Base-by-base conservation (phyloP, 1,284 basidiomycete genomes). In the Stereum hirsutum region DNA sequence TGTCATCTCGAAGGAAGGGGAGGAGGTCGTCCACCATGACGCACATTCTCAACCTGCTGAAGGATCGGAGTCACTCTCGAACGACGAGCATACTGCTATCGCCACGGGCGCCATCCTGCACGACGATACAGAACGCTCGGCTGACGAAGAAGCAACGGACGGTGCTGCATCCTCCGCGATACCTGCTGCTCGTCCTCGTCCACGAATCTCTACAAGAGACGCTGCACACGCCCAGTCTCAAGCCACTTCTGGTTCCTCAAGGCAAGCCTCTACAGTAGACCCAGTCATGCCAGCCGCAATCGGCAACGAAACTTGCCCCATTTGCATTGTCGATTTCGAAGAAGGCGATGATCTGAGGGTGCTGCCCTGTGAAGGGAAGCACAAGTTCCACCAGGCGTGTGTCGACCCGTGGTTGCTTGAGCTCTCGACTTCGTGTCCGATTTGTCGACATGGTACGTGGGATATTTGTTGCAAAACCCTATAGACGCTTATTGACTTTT, bases 281-380 rank as follows among this genome's bases (percentile, higher is more conserved):
- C 21, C 5, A n/a, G 61, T 75, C 12, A 68, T 76, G 42, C 81
- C 80, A 1, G 77, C 72, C 37, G 70, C 74, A 11, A 86, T 89
- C 32, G 86, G 82, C 11, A 75, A 77, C 31, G 86, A 90, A 59
- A 90, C 85, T 20, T 96, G 92, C 63, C 91, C 93, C 5, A 96
- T 96, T 50, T 96, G 93, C 58, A 84, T 95, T 47, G 70, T 89
- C 31, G 91, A 94, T 54, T 96, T 96, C 56, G 87, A 93, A 60
- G 84, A 89, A 49, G 92, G 90, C 5, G 92, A 96, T 56, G 88
- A 94, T 58, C 63, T 95, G 14, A 78, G 92, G 25, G 74, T 94
- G 27, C 64, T 96, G 44, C 92, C 92, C 1, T 96, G 92, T 60
- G 87, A 90, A 57, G 87, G 84, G 35, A 78, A 85, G 50, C 92